Percentiles rank a stretch among this genome's conserved stretches.
Conservation (phyloP, 495 filamentous ascomycete species). For the Aspergillus sclerotioniger region DNA sequence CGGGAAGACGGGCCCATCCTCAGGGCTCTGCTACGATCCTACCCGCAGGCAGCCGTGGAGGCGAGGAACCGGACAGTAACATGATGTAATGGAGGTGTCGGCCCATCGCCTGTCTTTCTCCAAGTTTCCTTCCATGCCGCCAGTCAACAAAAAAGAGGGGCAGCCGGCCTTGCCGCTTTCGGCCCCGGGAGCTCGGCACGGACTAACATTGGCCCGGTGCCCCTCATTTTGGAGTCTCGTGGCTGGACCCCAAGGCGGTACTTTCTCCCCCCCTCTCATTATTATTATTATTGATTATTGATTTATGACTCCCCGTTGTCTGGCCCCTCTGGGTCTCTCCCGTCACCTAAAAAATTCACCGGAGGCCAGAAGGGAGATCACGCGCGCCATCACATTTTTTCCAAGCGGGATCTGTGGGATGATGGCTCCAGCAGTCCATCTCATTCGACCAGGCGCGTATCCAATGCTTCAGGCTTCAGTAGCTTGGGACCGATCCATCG, state of each 20-base stretch:
- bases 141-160: constrained; percentile 12
- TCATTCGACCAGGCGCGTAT: too few relatives aligned
- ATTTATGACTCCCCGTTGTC: background rate
- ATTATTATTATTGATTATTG: too few relatives aligned
- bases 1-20: background rate
- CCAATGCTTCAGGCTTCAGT: too few relatives aligned
- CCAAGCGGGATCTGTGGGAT: background rate
- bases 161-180: constrained; percentile 21
- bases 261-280: too few relatives aligned
- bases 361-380: constrained; percentile 18
- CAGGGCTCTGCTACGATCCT: background rate
- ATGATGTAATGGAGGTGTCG: constrained; percentile 15
- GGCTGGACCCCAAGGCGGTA: background rate
- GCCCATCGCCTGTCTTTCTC: background rate
- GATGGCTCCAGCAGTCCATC: background rate
- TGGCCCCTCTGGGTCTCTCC: background rate
- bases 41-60: constrained; percentile 9
- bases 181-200: constrained; percentile 11
- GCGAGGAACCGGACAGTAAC: background rate
- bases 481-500: too few relatives aligned
- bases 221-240: constrained; percentile 7
- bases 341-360: constrained; percentile 21
- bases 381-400: constrained; percentile 13
- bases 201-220: constrained; percentile 17
- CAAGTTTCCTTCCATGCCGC: background rate